Evolutionary conservation across 306 rosid genomes (phyloP).

Genomic region (Urtica urens): DNA sequence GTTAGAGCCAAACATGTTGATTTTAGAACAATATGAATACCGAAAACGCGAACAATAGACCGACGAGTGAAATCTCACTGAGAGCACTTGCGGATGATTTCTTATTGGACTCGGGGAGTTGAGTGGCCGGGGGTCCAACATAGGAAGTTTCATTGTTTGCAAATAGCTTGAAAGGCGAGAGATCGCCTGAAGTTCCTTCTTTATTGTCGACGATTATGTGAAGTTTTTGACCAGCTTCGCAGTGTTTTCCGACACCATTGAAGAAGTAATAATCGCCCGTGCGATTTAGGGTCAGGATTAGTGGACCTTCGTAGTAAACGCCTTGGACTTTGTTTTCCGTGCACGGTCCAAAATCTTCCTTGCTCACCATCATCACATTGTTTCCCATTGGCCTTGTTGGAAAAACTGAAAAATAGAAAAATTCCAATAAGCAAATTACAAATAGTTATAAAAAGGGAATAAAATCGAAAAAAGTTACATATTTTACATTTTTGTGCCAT

Average conservation of each 20-base stretch:
- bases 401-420: constrained; percentile 33
- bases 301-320: constrained; percentile 38
- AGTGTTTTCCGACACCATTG: constrained; percentile 52
- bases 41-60: too few relatives aligned
- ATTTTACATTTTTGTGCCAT: too few relatives aligned
- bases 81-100: too few relatives aligned
- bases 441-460: too few relatives aligned
- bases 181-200: constrained; percentile 19
- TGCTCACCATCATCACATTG: constrained; percentile 31
- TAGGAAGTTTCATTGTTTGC: background rate
- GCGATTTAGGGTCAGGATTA: constrained; percentile 15
- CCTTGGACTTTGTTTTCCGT: background rate
- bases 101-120: too few relatives aligned
- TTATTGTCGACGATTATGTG: constrained; percentile 19
- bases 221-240: constrained; percentile 66
- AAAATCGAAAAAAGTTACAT: too few relatives aligned
- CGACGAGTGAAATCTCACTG: too few relatives aligned
- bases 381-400: constrained; percentile 30
- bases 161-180: constrained; percentile 10
- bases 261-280: constrained; percentile 47
- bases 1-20: too few relatives aligned
- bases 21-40: too few relatives aligned
- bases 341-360: constrained; percentile 34
- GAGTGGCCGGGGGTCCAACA: too few relatives aligned
- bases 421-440: too few relatives aligned